Base-by-base conservation (phyloP, 2,329 filamentous ascomycete genomes). In the Pseudonectria buxi region DNA sequence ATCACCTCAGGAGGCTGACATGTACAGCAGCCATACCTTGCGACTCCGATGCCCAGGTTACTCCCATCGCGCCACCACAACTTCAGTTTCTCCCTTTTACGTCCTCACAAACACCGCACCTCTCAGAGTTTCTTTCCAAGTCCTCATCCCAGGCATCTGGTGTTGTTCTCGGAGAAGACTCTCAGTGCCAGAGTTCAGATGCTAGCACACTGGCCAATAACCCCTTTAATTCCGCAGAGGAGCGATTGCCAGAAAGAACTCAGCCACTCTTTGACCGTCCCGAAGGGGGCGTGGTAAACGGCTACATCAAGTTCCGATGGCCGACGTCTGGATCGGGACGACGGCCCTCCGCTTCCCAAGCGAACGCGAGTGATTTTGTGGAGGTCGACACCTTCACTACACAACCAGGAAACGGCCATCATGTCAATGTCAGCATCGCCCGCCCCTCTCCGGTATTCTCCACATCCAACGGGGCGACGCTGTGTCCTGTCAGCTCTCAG, bases 251-350 rank as follows among this genome's bases (percentile, higher is more conserved):
- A 14, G 36, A 45, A 14, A 43, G 40, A 2, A 22, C 31, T 4
- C 18, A 32, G 4, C 53, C 48, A 28, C 53, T 46, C 2, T 63
- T 56, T 35, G 10, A 28, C 27, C 53, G 59, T 6, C 61, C 61
- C 1, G 25, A 43, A 3, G 54, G 58, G 27, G 61, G 61, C 12
- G 50, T 50, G 28, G 57, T 63, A 24, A 62, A 63, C 32, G 58
- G 59, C 3, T 63, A 63, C 40, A 53, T 63, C 37, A 63, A 63
- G 35, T 60, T 63, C 30, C 51, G 56, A 32, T 63, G 59, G 59
- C 53, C 54, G n/a, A 43, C 40, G 33, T 49, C 28, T 41, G 41
- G 27, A 30, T 35, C 35, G 12, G 43, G 46, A 9, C 37, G 37
- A 22, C 44, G 46, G 14, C 43, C 40, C 6, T 36, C 45, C 14